Evolutionary conservation across 2,329 filamentous ascomycete genomes (phyloP).

Genomic region (Dactylellina drechsleri): DNA sequence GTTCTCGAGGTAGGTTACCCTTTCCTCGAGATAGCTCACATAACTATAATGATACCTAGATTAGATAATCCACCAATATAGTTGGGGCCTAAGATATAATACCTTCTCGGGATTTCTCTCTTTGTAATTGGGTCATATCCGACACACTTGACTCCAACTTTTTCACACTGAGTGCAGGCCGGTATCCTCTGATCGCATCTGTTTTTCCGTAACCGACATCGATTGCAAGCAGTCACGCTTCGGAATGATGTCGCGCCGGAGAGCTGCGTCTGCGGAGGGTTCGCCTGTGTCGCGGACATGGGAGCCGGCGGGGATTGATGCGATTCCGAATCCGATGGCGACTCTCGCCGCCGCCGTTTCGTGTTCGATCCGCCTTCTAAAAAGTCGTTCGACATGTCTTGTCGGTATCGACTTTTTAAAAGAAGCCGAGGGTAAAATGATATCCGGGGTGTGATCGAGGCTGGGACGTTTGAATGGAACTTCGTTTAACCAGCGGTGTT

Average conservation of each 20-base stretch:
- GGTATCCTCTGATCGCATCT: constrained; percentile 92
- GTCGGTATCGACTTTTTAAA: background rate
- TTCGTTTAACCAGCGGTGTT: constrained; percentile 8
- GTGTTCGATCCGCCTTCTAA: constrained; percentile 43
- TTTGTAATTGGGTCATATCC: constrained; percentile 97
- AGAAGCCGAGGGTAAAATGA: too few species aligned
- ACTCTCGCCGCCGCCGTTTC: constrained; percentile 53
- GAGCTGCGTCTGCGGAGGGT: constrained; percentile 42
- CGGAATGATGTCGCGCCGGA: constrained; percentile 67
- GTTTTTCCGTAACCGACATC: constrained; percentile 91
- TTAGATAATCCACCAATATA: background rate
- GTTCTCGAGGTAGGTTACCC: constrained; percentile 83
- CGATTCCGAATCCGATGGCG: constrained; percentile 50
- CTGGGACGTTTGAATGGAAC: background rate
- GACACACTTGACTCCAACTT: constrained; percentile 89
- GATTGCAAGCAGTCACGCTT: constrained; percentile 93
- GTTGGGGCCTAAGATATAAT: constrained; percentile 55
- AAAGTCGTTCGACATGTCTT: constrained; percentile 50
- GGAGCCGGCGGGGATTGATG: constrained; percentile 55
- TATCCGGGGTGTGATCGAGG: background rate
- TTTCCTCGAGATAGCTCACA: constrained; percentile 91
- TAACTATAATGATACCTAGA: constrained; percentile 65
- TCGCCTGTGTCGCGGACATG: constrained; percentile 52
- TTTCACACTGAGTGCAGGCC: constrained; percentile 89
- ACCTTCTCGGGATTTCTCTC: constrained; percentile 86